Base-by-base conservation (phyloP, 2,329 filamentous ascomycete species). In the Neocatenulostroma microsporum region DNA sequence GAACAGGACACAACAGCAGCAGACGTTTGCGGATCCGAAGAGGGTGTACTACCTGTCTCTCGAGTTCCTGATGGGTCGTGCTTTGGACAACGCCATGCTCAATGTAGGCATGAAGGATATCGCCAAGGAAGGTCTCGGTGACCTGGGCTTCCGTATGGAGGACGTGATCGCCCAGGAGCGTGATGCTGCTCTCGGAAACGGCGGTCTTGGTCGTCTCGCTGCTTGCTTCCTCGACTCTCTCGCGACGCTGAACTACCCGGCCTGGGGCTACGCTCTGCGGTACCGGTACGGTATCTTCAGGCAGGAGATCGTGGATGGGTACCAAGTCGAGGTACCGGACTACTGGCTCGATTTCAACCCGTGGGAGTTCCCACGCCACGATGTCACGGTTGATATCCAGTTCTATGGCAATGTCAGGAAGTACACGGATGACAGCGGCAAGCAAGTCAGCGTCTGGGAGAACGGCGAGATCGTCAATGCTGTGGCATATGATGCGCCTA, bases 341-440 rank as follows among this genome's bases (percentile, higher is more conserved):
- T 96, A 98, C 67, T 98, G 91, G 91, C 77, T 98, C 36, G 91
- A 96, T 61, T 95, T 96, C 65, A 98, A 98, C 64, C 91, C 91
- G 1, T 98, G 91, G 91, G 91, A 98, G 61, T 98, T 96, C 56
- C 87, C 88, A 27, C 76, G 91, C 49, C 86, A 95, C 61, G 91
- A 98, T 58, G 84, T 98, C 44, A 88, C 83, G 2, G 88, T 98
- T 17, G 85, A 96, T 63, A 86, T 98, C 42, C 88, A 96, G 72
- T 98, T 98, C 69, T 95, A 89, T 53, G 91, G 91, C 21, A 68
- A 78, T 45, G 88, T 94, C 38, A 74, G 73, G 58, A 93, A 87
- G 62, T 73, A 70, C 49, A 66, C 67, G 69, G 81, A 93, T 49
- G 77, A 81, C 10, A 51, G 41, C 30, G 91, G 89, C 48, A 94